Percentiles rank a stretch among this genome's conserved stretches.
phyloP scores from a whole-genome alignment of 805 yeast species.

The Ogataea glucozyma region DNA sequence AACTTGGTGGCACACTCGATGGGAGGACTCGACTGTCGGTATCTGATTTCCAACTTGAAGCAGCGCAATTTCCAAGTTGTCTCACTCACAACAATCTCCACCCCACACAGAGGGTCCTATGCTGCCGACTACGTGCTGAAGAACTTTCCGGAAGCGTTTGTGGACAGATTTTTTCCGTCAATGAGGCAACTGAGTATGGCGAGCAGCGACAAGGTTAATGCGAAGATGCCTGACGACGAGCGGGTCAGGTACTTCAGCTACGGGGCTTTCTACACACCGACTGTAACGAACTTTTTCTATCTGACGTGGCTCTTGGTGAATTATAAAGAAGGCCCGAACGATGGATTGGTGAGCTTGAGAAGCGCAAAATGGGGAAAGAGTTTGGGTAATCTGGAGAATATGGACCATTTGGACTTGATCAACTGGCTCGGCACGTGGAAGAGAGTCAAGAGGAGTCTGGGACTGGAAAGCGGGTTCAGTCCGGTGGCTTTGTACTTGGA shows the following conservation, averaged over 20 bases:
- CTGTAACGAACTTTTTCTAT: constrained; percentile 59
- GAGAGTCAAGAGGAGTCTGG: constrained; percentile 35
- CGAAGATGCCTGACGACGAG: constrained; percentile 52
- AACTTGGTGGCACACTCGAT: constrained; percentile 87
- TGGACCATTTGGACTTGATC: constrained; percentile 84
- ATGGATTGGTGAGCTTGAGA: constrained; percentile 79
- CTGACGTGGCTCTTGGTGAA: constrained; percentile 66
- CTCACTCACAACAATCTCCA: constrained; percentile 79
- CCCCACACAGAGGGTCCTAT: constrained; percentile 88
- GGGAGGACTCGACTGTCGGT: constrained; percentile 91
- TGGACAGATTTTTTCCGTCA: constrained; percentile 32
- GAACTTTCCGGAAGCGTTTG: constrained; percentile 21
- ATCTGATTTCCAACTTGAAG: constrained; percentile 59
- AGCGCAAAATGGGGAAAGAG: constrained; percentile 85
- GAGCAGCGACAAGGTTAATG: constrained; percentile 56
- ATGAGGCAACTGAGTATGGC: constrained; percentile 68
- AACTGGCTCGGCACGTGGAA: constrained; percentile 71
- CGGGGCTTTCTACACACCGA: constrained; percentile 73
- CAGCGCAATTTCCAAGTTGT: constrained; percentile 56
- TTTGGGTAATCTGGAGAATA: constrained; percentile 72
- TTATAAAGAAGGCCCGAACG: constrained; percentile 59
- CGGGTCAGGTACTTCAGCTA: constrained; percentile 75
- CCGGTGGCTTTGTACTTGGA: constrained; percentile 71
- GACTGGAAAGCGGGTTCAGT: constrained; percentile 46
- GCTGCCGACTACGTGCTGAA: constrained; percentile 69